Conservation (phyloP, 352 stramenopile species). For the Albugo laibachii region DNA sequence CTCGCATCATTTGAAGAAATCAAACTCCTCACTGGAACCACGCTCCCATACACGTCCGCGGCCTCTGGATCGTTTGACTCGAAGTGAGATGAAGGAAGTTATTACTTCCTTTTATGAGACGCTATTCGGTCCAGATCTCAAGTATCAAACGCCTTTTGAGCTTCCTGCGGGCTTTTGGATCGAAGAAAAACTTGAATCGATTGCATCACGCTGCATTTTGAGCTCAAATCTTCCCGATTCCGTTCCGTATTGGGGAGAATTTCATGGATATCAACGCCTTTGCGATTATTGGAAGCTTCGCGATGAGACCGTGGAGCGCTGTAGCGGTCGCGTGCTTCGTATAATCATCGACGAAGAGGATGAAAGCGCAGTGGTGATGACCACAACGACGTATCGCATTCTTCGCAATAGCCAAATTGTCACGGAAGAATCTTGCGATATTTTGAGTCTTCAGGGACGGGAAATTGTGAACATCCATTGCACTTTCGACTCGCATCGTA, state of each 20-base stretch:
- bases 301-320: slow-evolving; percentile 70
- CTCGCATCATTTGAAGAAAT: slow-evolving; percentile 2
- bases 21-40: slow-evolving; percentile 9
- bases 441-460: slow-evolving; percentile 51
- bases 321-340: slow-evolving; percentile 57
- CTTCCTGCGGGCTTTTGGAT: slow-evolving; percentile 65
- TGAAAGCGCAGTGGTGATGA: slow-evolving; percentile 75
- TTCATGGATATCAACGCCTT: slow-evolving; percentile 72
- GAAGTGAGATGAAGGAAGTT: slow-evolving; percentile 54
- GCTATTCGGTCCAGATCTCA: slow-evolving; percentile 49
- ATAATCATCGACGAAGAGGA: slow-evolving; percentile 73
- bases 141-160: slow-evolving; percentile 61
- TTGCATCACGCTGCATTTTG: slow-evolving; percentile 46
- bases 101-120: slow-evolving; percentile 66
- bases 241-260: slow-evolving; percentile 76
- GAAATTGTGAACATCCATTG: slow-evolving; percentile 70
- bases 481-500: slow-evolving; percentile 73
- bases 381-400: slow-evolving; percentile 70
- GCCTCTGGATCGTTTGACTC: slow-evolving; percentile 11
- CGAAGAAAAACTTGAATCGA: slow-evolving; percentile 14
- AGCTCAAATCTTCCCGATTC: slow-evolving; percentile 73
- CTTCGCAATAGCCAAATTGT: slow-evolving; percentile 72
- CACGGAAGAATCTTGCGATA: slow-evolving; percentile 74
- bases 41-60: not conserved
- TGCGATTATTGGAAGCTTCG: slow-evolving; percentile 79